phyloP scores from a whole-genome alignment of 2,329 filamentous ascomycete species.

The Aspergillus cejpii region DNA sequence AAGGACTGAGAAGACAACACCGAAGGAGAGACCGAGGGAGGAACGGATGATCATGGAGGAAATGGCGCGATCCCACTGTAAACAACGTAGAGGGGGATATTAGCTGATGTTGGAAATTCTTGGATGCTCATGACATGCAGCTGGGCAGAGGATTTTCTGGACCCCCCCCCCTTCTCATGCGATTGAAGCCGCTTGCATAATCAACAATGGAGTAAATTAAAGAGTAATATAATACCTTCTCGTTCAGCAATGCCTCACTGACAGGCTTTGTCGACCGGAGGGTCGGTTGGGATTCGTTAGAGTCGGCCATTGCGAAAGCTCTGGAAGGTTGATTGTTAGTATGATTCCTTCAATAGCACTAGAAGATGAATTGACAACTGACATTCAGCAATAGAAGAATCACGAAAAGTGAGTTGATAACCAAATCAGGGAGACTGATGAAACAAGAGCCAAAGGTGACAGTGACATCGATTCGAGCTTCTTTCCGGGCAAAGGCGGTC shows the following conservation, averaged over 20 bases:
- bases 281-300: conserved; percentile 51
- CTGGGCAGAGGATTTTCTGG: neutral
- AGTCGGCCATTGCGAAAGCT: conserved; percentile 50
- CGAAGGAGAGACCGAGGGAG: conserved; percentile 89
- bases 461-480: conserved; percentile 20
- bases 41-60: conserved; percentile 97
- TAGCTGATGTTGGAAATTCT: no score
- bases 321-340: conserved; percentile 17
- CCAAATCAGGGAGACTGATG: conserved; percentile 11
- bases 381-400: conserved; percentile 16
- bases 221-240: conserved; percentile 65
- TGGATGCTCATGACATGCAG: neutral
- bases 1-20: conserved; percentile 96
- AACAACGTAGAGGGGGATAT: conserved; percentile 10
- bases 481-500: conserved; percentile 34
- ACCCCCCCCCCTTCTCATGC: neutral
- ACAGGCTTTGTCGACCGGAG: conserved; percentile 69
- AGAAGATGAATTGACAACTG: conserved; percentile 14
- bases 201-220: neutral
- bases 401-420: conserved; percentile 9
- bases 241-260: conserved; percentile 96
- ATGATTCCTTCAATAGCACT: conserved; percentile 7
- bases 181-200: neutral
- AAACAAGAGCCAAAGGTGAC: conserved; percentile 10
- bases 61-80: conserved; percentile 94